A percentile compares a stretch with the other conserved stretches of the same genome.
phyloP scores from a whole-genome alignment of 2,329 filamentous ascomycete genomes.

The Colletotrichum cuscutae region DNA sequence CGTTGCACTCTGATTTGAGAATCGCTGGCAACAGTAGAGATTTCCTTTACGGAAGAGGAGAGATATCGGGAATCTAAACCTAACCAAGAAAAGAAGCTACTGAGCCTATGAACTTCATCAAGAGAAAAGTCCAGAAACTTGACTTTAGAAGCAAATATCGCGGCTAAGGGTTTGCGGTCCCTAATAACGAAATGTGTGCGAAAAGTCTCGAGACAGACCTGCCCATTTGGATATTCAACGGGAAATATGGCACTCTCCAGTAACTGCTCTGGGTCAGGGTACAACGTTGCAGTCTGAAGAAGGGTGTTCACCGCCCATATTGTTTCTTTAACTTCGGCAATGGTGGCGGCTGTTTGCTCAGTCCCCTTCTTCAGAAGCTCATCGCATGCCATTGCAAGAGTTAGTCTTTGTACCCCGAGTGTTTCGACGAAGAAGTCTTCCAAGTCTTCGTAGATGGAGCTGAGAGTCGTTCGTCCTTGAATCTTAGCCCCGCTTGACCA shows the following conservation, averaged over 20 bases:
- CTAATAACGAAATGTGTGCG: constrained; percentile 45
- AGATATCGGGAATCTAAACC: constrained; percentile 44
- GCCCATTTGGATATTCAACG: constrained; percentile 37
- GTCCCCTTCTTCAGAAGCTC: constrained; percentile 40
- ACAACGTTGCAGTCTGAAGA: constrained; percentile 28
- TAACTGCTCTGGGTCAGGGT: constrained; percentile 23
- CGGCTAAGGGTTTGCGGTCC: constrained; percentile 43
- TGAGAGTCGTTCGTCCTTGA: constrained; percentile 40
- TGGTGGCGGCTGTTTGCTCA: neutral
- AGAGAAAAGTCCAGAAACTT: constrained; percentile 49
- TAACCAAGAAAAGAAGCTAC: constrained; percentile 47
- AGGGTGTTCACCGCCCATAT: constrained; percentile 47
- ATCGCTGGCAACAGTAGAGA: constrained; percentile 40
- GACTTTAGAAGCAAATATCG: constrained; percentile 41
- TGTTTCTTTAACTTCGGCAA: constrained; percentile 42
- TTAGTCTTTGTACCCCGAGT: constrained; percentile 43
- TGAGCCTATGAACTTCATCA: constrained; percentile 44
- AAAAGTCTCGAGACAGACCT: constrained; percentile 26
- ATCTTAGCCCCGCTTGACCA: constrained; percentile 47
- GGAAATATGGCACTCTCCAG: constrained; percentile 38
- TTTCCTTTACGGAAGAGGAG: constrained; percentile 45
- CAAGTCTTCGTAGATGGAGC: constrained; percentile 42
- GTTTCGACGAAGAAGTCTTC: constrained; percentile 44
- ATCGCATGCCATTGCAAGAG: constrained; percentile 44
- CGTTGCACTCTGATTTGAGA: constrained; percentile 36